phyloP scores from a whole-genome alignment of 805 yeast species.

The Ascoidea rubescens region DNA sequence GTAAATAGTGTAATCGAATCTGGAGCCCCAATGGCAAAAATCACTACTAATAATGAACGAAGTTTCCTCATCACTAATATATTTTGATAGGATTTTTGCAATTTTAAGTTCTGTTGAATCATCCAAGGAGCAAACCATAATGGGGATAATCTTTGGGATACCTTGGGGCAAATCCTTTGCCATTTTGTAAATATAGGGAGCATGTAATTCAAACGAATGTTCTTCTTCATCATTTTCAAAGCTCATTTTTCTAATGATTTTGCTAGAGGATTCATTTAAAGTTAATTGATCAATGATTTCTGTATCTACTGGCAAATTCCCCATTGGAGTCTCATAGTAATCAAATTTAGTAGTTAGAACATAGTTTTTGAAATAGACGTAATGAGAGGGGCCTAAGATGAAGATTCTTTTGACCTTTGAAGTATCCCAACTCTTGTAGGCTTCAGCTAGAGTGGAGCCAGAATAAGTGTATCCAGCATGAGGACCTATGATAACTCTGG shows the following conservation, averaged over 20 bases:
- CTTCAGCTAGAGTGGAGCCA: slow-evolving; percentile 63
- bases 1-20: slow-evolving; percentile 47
- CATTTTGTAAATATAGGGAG: slow-evolving; percentile 52
- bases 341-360: slow-evolving; percentile 40
- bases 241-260: slow-evolving; percentile 41
- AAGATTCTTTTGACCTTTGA: slow-evolving; percentile 49
- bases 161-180: slow-evolving; percentile 21
- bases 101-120: slow-evolving; percentile 27
- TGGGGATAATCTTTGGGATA: slow-evolving; percentile 52
- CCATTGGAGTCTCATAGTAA: slow-evolving; percentile 70
- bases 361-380: slow-evolving; percentile 56
- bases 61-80: slow-evolving; percentile 35
- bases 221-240: slow-evolving; percentile 60
- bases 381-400: slow-evolving; percentile 88
- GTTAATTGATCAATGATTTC: slow-evolving; percentile 25
- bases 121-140: slow-evolving; percentile 58
- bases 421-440: slow-evolving; percentile 61
- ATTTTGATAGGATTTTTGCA: slow-evolving; percentile 36
- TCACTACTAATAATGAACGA: slow-evolving; percentile 79
- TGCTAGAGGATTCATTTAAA: slow-evolving; percentile 15
- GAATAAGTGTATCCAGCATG: slow-evolving; percentile 91
- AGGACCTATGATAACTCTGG: slow-evolving; percentile 44
- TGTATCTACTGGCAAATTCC: slow-evolving; percentile 53
- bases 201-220: slow-evolving; percentile 92
- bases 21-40: slow-evolving; percentile 87